Evolutionary conservation across 1,284 basidiomycete genomes (phyloP).

Genomic region (Moniliophthora roreri): DNA sequence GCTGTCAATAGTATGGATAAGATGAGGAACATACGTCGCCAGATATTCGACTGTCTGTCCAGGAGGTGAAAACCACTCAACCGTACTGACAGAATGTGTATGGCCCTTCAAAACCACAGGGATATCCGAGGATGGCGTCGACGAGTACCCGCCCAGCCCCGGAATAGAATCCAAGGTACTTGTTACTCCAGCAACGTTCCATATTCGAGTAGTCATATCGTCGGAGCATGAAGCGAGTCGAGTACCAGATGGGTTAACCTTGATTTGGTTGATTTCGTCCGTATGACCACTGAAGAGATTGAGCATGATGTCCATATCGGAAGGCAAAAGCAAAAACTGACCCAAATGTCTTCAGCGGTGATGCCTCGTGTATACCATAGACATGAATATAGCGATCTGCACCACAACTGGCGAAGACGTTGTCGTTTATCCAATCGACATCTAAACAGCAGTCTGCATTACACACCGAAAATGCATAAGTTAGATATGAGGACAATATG

Average conservation of each 20-base stretch:
- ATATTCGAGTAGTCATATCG: slow-evolving; percentile 75
- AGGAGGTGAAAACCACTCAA: slow-evolving; percentile 67
- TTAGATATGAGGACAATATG: slow-evolving; percentile 12
- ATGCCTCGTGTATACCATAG: slow-evolving; percentile 48
- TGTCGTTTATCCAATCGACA: slow-evolving; percentile 76
- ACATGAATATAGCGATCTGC: slow-evolving; percentile 68
- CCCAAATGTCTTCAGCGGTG: slow-evolving; percentile 58
- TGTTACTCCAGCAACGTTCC: slow-evolving; percentile 53
- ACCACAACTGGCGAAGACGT: slow-evolving; percentile 72
- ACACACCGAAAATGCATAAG: slow-evolving; percentile 8
- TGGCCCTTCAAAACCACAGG: slow-evolving; percentile 63
- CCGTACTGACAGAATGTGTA: slow-evolving; percentile 60
- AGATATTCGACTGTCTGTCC: slow-evolving; percentile 52
- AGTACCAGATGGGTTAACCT: slow-evolving; percentile 63
- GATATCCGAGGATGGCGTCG: slow-evolving; percentile 26
- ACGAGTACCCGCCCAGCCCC: slow-evolving; percentile 28
- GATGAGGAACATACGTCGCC: slow-evolving; percentile 57
- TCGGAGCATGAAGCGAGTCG: slow-evolving; percentile 79
- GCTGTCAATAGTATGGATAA: slow-evolving; percentile 1
- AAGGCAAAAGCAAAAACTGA: slow-evolving; percentile 35
- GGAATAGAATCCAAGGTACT: slow-evolving; percentile 36
- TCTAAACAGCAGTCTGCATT: slow-evolving; percentile 72
- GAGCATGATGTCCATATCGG: no score
- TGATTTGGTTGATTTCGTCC: slow-evolving; percentile 79
- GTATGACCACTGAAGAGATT: slow-evolving; percentile 58